Base-by-base conservation (phyloP, 306 rosid species). In the Dryas drummondii region DNA sequence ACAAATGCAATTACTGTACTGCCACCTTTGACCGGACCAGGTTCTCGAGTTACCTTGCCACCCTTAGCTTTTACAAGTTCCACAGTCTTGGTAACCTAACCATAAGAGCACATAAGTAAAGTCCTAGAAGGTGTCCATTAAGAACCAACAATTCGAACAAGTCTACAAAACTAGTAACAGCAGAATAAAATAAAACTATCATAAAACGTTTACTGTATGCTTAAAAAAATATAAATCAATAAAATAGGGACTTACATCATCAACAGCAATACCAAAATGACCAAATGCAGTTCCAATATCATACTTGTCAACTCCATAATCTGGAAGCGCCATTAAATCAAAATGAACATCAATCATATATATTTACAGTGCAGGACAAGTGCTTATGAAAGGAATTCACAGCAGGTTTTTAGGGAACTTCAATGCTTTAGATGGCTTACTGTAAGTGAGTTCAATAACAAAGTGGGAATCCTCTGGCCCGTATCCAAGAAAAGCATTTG, bases 391-490 rank as follows among this genome's bases (percentile, higher is more conserved):
- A 44, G 60, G 49, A 73, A 15, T 52, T 53, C 61, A 78, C 27
- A 57, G 69, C 44, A 66, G 37, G 47, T 40, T 3, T 13, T 47
- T 47, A 59, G 54, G 53, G 62, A 77, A 9, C 44, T 48, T 60
- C 44, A 54, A 63, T n/a, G 15, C 77, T 68, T 73, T 56, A 57
- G 82, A 80, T 5, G 68, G 41, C 91, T 82, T 86, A 93, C 98
- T 91, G 83, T 93, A 93, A 59, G 98, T 86, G 75, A 93, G 93
- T 80, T 93, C 98, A 56, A 91, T 75, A 70, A 84, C 89, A 72
- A 93, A 93, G 83, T 91, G 97, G 42, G 90, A 87, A 85, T 93
- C 92, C 87, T 93, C 97, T 19, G 85, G 98, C 48, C 98, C 97
- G 66, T 87, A 93, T 78, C 97, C 97, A 78, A 93, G 97, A 82